Percentiles rank a stretch among this genome's conserved stretches.
Conservation (phyloP, 2,329 filamentous ascomycete species). For the Nannizziopsis arthrosporioides region DNA sequence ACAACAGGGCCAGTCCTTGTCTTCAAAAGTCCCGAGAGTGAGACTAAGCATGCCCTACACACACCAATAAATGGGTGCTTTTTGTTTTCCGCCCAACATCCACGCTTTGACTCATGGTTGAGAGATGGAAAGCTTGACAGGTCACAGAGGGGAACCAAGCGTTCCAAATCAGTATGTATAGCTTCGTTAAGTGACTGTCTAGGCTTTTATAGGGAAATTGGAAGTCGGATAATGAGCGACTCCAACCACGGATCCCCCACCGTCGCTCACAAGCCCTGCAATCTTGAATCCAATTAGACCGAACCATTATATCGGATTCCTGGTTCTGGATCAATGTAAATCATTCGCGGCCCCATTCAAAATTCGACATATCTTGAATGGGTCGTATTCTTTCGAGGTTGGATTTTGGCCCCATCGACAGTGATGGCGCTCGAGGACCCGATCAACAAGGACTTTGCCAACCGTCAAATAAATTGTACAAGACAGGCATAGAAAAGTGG, state of each 20-base stretch:
- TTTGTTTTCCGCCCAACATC: conserved; percentile 1
- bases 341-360: neutral
- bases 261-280: neutral
- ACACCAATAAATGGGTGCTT: neutral
- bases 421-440: neutral
- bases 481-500: neutral
- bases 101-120: conserved; percentile 7
- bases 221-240: neutral
- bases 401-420: neutral
- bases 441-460: neutral
- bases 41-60: neutral
- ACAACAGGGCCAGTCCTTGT: neutral
- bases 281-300: conserved; percentile 2
- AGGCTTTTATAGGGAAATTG: neutral
- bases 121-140: neutral
- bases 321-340: neutral
- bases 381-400: neutral
- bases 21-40: neutral
- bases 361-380: neutral
- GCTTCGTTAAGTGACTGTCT: neutral
- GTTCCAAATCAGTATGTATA: neutral
- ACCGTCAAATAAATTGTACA: neutral
- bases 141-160: conserved; percentile 2
- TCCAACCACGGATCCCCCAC: neutral
- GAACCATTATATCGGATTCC: conserved; percentile 5